Evolutionary conservation across 805 yeast genomes (phyloP), one percentile per base, ranked within the genome.

Genomic region (Kazachstania taianensis): DNA sequence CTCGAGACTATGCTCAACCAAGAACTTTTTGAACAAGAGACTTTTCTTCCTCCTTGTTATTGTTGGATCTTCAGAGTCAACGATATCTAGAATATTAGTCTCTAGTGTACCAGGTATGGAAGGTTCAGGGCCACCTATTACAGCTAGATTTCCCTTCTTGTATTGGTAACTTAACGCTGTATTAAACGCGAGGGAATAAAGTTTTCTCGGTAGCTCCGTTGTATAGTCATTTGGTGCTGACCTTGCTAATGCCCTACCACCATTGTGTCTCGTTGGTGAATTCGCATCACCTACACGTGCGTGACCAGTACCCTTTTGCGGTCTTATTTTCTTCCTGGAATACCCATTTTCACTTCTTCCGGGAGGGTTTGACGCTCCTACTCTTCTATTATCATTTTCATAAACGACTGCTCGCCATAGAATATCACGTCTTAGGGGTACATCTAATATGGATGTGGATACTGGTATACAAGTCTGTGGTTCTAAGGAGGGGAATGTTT

Each of bases 281-380:
- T 87, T 89, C 40, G 82, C 86, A 62, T 87, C 96, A 66, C 99
- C 99, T 37, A 75, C 80, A 69, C 99, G 78, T 36, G 99, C 99
- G 42, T 73, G 71, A 63, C 99, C 99, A 12, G 84, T 66, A 41
- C 97, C 97, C 62, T 92, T 92, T 63, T 92, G 98, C 20, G 85
- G 83, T 26, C 75, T 68, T 46, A 92, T 65, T 57, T 92, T 92
- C 52, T 72, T 72, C 59, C 94, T 73, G 17, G 94, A 81, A 58
- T 73, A 87, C 41, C 87, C 86, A 61, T 80, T 81, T 48, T 84
- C 89, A 25, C 83, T 73, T 61, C 96, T 79, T 39, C 92, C 84
- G 25, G 84, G 80, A 22, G 92, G 94, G 52, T 79, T 80, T 1
- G 84, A 76, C 1, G 96, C 71, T 30, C 96, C 96, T 8, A 85